Percentiles rank a stretch among this genome's conserved stretches.
These are phyloP conservation scores for Gracilaria domingensis DNA, from an alignment of 23 red algal genomes.

Conservation along the genomic window DNA sequence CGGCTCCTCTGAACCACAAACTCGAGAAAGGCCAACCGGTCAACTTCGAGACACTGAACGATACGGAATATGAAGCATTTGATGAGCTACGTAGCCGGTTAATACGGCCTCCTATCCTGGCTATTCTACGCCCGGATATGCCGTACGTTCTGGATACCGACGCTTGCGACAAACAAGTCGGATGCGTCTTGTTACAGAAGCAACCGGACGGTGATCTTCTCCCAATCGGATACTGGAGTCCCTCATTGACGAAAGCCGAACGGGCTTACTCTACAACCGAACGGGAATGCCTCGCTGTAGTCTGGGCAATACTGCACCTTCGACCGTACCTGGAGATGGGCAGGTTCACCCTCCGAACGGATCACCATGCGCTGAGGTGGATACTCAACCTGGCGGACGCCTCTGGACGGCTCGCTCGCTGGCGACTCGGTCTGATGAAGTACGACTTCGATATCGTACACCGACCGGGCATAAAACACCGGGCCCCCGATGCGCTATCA, in stretches of 20 bases:
- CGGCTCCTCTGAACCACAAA: neutral
- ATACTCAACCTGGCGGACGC: constrained; percentile 29
- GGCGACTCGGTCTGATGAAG: constrained; percentile 7
- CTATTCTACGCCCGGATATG: neutral
- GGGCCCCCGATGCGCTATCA: constrained; percentile 17
- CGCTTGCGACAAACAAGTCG: constrained; percentile 30
- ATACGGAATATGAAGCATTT: constrained; percentile 27
- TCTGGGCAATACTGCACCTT: constrained; percentile 38
- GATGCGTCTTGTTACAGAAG: constrained; percentile 41
- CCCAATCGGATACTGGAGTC: constrained; percentile 59
- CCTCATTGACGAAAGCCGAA: constrained; percentile 12
- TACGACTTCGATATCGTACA: constrained; percentile 55
- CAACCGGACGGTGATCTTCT: constrained; percentile 28
- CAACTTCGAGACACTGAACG: neutral
- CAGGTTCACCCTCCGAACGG: constrained; percentile 3
- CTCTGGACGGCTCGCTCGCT: constrained; percentile 14
- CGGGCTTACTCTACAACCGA: constrained; percentile 39
- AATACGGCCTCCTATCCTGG: constrained; percentile 24
- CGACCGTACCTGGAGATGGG: constrained; percentile 47
- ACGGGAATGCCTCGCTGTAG: constrained; percentile 38
- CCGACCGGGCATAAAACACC: constrained; percentile 19
- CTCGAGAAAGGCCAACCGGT: neutral
- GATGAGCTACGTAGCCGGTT: constrained; percentile 3
- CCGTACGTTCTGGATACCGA: constrained; percentile 56
- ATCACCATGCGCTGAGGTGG: constrained; percentile 32